Evolutionary conservation across 768 basidiomycete species (phyloP).

Genomic region (Hebeloma cylindrosporum): DNA sequence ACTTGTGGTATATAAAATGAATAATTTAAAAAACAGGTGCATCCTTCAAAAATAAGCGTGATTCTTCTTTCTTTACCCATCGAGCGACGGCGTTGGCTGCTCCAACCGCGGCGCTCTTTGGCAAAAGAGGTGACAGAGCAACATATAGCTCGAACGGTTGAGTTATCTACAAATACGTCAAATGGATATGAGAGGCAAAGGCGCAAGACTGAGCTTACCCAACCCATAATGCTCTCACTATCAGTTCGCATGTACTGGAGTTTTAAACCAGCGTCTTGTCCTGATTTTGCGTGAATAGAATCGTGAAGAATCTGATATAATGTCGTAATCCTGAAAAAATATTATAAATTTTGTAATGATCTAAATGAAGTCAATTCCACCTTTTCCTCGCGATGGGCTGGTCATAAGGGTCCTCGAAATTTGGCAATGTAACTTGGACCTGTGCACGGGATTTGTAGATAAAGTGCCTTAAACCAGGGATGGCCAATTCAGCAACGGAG

Average conservation of each 20-base stretch:
- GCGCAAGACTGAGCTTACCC: constrained; percentile 59
- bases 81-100: constrained; percentile 87
- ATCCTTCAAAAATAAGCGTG: constrained; percentile 76
- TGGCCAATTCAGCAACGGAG: constrained; percentile 70
- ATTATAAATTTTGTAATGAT: not conserved
- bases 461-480: constrained; percentile 92
- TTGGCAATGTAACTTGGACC: constrained; percentile 86
- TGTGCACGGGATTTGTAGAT: constrained; percentile 88
- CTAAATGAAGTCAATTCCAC: constrained; percentile 32
- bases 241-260: constrained; percentile 85
- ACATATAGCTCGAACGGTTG: constrained; percentile 93
- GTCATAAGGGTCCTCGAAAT: constrained; percentile 86
- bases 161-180: constrained; percentile 62
- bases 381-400: constrained; percentile 56
- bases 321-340: constrained; percentile 62
- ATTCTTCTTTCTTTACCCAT: constrained; percentile 92
- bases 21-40: constrained; percentile 73
- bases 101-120: constrained; percentile 84
- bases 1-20: constrained; percentile 1
- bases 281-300: constrained; percentile 86
- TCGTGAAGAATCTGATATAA: constrained; percentile 89
- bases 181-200: constrained; percentile 1
- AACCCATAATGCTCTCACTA: constrained; percentile 88
- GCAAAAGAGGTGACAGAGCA: constrained; percentile 74
- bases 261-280: constrained; percentile 77